Conservation (phyloP, 352 stramenopile genomes). For the Phytophthora parvispora region DNA sequence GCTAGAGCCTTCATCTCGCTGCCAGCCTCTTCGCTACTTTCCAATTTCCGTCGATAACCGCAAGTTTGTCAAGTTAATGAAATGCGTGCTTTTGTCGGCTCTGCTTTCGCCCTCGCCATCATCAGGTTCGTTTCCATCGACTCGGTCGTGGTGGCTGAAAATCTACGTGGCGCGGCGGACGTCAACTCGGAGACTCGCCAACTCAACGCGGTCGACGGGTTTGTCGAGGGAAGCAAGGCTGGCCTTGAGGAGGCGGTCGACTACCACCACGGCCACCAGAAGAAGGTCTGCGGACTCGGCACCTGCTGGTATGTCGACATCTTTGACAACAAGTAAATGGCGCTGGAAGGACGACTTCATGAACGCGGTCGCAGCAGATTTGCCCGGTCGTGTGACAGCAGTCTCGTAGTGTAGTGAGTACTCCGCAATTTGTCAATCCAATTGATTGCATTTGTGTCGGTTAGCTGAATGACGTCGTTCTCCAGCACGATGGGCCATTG, state of each 20-base stretch:
- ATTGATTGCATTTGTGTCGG: too few species aligned
- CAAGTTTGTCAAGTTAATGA: not conserved
- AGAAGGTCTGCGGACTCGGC: not conserved
- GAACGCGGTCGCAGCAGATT: too few species aligned
- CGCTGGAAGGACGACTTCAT: too few species aligned
- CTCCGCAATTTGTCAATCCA: too few species aligned
- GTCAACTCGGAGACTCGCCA: conserved; percentile 4
- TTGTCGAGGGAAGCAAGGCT: conserved; percentile 9
- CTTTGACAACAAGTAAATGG: not conserved
- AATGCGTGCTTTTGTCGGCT: conserved; percentile 9
- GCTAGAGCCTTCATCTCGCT: not conserved
- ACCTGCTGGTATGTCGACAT: not conserved
- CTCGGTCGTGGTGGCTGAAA: not conserved
- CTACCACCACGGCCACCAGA: not conserved
- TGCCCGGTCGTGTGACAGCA: too few species aligned
- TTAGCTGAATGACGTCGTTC: too few species aligned
- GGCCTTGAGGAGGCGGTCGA: not conserved
- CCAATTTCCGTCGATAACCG: conserved; percentile 2
- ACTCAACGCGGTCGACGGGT: conserved; percentile 5
- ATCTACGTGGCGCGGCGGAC: conserved; percentile 8
- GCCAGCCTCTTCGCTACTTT: conserved; percentile 5
- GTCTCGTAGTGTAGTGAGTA: too few species aligned
- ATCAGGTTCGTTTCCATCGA: not conserved
- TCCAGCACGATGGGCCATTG: too few species aligned
- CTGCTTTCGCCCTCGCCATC: not conserved